These are phyloP conservation scores for Ophiostoma himal-ulmi DNA, from an alignment of 2,329 filamentous ascomycete genomes.

Conservation along the genomic window DNA sequence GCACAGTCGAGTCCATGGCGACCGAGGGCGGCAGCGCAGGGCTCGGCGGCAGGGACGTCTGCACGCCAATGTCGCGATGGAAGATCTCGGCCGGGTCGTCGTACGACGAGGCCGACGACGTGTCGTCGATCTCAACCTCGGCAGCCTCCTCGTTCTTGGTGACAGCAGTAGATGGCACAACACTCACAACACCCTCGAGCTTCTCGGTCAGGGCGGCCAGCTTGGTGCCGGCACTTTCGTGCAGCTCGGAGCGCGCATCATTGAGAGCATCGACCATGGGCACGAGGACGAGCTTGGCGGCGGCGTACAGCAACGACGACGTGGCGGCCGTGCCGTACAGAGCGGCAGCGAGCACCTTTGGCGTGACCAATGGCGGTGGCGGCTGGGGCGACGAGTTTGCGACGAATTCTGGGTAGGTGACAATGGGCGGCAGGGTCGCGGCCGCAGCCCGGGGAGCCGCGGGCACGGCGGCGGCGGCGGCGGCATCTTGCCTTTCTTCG, in stretches of 20 bases:
- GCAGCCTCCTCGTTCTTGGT: not conserved
- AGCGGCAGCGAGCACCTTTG: conserved; percentile 51
- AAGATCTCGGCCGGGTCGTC: conserved; percentile 72
- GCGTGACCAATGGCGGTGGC: conserved; percentile 58
- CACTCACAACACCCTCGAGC: conserved; percentile 55
- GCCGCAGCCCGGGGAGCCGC: not conserved
- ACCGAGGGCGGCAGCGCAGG: conserved; percentile 28
- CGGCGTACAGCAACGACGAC: conserved; percentile 62
- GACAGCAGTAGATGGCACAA: conserved; percentile 41
- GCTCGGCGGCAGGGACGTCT: conserved; percentile 56
- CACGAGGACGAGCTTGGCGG: conserved; percentile 61
- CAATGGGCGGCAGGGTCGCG: conserved; percentile 46
- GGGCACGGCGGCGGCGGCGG: not conserved
- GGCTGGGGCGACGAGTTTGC: conserved; percentile 44
- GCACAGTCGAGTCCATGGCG: conserved; percentile 20
- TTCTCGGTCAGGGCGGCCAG: conserved; percentile 44
- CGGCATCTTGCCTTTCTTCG: not conserved
- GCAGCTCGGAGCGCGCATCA: conserved; percentile 49
- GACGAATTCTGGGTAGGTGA: conserved; percentile 67
- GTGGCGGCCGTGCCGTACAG: conserved; percentile 53
- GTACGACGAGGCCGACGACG: conserved; percentile 39
- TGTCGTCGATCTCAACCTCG: conserved; percentile 29
- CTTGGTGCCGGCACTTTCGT: conserved; percentile 42
- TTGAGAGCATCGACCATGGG: conserved; percentile 54
- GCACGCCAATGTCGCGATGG: conserved; percentile 73